Conservation (phyloP, 202 grass and related monocot species). For the Hordeum pubiflorum region DNA sequence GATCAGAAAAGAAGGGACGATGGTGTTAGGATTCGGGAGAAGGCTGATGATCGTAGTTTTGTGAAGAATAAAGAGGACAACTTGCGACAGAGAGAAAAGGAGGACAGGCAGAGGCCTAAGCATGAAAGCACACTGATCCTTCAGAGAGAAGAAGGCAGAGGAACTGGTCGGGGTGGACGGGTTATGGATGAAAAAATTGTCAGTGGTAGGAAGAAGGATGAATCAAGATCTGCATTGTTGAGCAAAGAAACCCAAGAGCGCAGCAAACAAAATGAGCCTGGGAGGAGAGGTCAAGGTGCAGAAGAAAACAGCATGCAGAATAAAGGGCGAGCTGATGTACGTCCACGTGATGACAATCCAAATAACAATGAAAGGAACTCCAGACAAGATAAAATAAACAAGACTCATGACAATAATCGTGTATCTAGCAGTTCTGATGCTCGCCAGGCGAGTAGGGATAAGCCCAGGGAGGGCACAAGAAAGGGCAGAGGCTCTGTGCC, state of each 20-base stretch:
- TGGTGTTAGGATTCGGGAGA: slow-evolving; percentile 49
- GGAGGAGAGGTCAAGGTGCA: slow-evolving; percentile 44
- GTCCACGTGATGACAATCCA: slow-evolving; percentile 44
- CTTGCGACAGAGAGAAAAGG: slow-evolving; percentile 69
- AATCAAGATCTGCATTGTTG: slow-evolving; percentile 37
- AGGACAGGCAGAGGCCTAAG: slow-evolving; percentile 77
- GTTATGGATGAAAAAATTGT: slow-evolving; percentile 51
- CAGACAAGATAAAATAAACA: slow-evolving; percentile 62
- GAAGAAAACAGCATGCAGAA: slow-evolving; percentile 48
- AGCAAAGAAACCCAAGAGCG: slow-evolving; percentile 57
- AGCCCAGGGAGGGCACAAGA: slow-evolving; percentile 61
- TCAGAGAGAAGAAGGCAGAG: slow-evolving; percentile 77
- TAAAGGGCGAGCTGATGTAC: slow-evolving; percentile 55
- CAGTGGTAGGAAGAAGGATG: slow-evolving; percentile 56
- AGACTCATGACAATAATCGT: slow-evolving; percentile 45
- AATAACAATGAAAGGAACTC: slow-evolving; percentile 58
- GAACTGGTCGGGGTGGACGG: slow-evolving; percentile 46
- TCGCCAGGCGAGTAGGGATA: slow-evolving; percentile 51
- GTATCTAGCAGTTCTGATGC: slow-evolving; percentile 48
- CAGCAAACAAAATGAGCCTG: slow-evolving; percentile 40
- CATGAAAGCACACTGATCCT: slow-evolving; percentile 43
- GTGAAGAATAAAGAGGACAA: slow-evolving; percentile 71
- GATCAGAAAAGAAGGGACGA: slow-evolving; percentile 77
- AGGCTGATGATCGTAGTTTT: slow-evolving; percentile 54
- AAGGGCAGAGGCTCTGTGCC: slow-evolving; percentile 57